Evolutionary conservation across 1,284 basidiomycete genomes (phyloP).

Genomic region (Melanopsichium pennsylvanicum): DNA sequence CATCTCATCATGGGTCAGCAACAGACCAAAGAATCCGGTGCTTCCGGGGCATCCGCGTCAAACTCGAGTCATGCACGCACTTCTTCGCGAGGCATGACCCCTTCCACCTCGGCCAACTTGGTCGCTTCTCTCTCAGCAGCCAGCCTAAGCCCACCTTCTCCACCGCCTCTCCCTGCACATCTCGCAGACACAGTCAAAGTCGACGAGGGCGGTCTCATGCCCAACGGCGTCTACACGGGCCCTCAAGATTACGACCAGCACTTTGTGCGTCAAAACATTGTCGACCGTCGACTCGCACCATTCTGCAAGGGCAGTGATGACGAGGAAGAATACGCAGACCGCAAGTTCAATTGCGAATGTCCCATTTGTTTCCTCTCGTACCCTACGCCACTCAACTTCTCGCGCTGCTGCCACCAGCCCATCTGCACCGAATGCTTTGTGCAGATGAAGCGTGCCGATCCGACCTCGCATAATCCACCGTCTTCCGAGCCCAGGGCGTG

Average conservation of each 20-base stretch:
- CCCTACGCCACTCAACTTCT: constrained; percentile 76
- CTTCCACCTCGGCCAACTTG: constrained; percentile 24
- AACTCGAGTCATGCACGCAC: constrained; percentile 16
- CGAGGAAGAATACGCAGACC: constrained; percentile 84
- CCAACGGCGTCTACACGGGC: constrained; percentile 83
- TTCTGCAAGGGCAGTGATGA: constrained; percentile 96
- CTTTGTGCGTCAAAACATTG: constrained; percentile 84
- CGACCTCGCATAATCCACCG: constrained; percentile 66
- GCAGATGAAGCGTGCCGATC: constrained; percentile 95
- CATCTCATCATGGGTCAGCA: constrained; percentile 39
- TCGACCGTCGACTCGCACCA: constrained; percentile 86
- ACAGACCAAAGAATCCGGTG: constrained; percentile 44
- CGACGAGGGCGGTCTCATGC: constrained; percentile 77
- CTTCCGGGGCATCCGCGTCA: constrained; percentile 11
- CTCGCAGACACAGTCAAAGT: constrained; percentile 59
- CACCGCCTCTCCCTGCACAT: constrained; percentile 34
- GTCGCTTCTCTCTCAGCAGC: constrained; percentile 29
- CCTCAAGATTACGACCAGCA: constrained; percentile 87
- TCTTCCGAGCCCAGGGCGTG: constrained; percentile 75
- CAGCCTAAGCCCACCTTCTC: constrained; percentile 27
- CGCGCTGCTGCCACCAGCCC: constrained; percentile 95
- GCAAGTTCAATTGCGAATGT: constrained; percentile 88
- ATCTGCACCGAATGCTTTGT: constrained; percentile 99
- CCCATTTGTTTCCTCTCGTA: constrained; percentile 90
- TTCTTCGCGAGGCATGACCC: constrained; percentile 32